Base-by-base conservation (phyloP, 768 basidiomycete genomes). In the Scleroderma bovista region DNA sequence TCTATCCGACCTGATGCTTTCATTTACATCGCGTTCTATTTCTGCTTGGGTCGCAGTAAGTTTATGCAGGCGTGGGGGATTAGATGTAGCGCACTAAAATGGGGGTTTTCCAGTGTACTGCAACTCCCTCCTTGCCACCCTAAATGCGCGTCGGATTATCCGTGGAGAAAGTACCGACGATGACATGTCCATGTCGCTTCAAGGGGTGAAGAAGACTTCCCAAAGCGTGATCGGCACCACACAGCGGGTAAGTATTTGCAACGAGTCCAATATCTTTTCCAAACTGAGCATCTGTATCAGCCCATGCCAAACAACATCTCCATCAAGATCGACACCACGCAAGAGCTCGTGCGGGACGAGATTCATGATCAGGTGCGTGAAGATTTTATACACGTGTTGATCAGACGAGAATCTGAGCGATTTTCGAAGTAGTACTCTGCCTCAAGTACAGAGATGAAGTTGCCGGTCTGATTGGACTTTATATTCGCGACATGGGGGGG, bases 251-350 rank as follows among this genome's bases (percentile, higher is more conserved):
- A 13, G 44, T 46, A 13, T 17, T 6, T 16, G 17, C 10, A 6
- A 6, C 5, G 24, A 5, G 10, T 2, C 3, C 15, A 15, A 31
- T 6, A 12, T 13, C 11, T 17, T 19, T n/a, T 36, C 2, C 39
- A 33, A 17, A 53, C 36, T 13, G 23, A 43, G 24, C 6, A 16
- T 5, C 34, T 12, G 9, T 4, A 29, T 51, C 24, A 58, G 63
- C 53, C 44, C 3, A 2, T 41, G 55, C 72, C 73, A 40, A 73
- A 75, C 44, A 77, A 77, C 53, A 79, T 83, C 54, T 78, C 81
- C 31, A 82, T 84, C 67, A 79, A 80, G 65, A 78, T 84, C 49
- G 78, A 83, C 59, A 83, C 81, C 8, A 80, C 72, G 36, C 72
- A 79, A 24, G 81, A 83, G 49, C 72, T 69, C 42, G 60, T 67